Evolutionary conservation across 768 basidiomycete genomes (phyloP), one percentile per base, ranked within the genome.

Genomic region (Xerocomellus dryophilus): DNA sequence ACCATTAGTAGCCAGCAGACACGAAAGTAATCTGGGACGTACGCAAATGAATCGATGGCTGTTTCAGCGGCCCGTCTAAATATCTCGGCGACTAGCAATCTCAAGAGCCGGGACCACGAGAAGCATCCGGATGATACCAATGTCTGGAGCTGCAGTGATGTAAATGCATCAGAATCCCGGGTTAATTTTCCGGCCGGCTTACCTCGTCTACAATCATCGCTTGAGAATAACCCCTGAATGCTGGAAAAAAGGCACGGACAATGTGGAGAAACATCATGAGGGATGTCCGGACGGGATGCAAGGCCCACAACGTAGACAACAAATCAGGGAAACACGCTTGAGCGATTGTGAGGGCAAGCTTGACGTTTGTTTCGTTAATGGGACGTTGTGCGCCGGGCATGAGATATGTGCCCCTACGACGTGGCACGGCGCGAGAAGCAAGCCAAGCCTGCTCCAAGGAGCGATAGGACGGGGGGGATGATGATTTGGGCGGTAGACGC

Each of bases 201-300:
- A 86, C 90, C 81, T 93, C 88, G 71, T 93, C 85, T 59, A 92
- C 83, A 61, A 92, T 88, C 69, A 89, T 72, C 50, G 89, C 89
- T 78, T 92, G 90, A 9, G 90, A 90, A 74, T 90, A 92, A 57
- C 88, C 86, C 71, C 88, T 81, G 70, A 88, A 86, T 10, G 89
- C 90, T 34, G 90, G 90, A 65, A 91, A 83, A 54, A 86, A 72
- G 57, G 88, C 90, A 60, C 88, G 81, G 53, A 85, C 61, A 47
- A 91, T 71, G 68, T 90, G 87, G 60, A 90, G 72, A 54, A 78
- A 51, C 68, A 91, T 72, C 82, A 92, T 85, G 50, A 88, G 73
- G n/a, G 80, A 74, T 20, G 86, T 84, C 54, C 88, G 80, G 44
- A 83, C 60, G 32, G 88, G 90, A 61, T 91, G 86, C 32, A 86